Evolutionary conservation across 2,329 filamentous ascomycete species (phyloP).

Genomic region (Pseudocercospora fuligena): DNA sequence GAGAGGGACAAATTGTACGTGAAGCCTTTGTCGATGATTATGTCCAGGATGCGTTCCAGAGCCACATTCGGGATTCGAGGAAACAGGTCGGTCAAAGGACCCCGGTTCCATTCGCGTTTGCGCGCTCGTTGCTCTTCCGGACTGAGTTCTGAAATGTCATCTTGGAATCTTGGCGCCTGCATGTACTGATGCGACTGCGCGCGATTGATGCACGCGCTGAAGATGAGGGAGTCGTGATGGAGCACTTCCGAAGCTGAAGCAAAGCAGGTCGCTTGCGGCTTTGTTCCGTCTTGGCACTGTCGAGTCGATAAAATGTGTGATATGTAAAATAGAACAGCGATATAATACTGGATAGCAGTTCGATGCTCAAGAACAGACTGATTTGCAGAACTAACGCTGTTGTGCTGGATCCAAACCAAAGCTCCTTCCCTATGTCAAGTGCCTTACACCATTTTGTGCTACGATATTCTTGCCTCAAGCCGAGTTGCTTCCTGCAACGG

Average conservation of each 20-base stretch:
- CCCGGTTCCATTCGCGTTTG: conserved; percentile 39
- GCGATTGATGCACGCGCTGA: conserved; percentile 1
- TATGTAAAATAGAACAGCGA: not conserved
- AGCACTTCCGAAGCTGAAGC: not conserved
- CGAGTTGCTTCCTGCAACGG: too few relatives aligned
- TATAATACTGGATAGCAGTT: not conserved
- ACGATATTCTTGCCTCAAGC: not conserved
- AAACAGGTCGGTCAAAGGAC: conserved; percentile 37
- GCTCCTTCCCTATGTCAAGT: not conserved
- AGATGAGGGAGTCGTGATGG: not conserved
- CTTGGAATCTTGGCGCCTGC: not conserved
- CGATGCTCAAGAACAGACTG: too few relatives aligned
- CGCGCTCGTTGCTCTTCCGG: conserved; percentile 8
- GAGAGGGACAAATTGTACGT: conserved; percentile 38
- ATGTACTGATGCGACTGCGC: conserved; percentile 5
- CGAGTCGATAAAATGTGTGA: not conserved
- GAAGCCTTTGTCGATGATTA: conserved; percentile 37
- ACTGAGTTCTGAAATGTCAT: conserved; percentile 6
- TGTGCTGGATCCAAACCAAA: not conserved
- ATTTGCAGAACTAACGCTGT: not conserved
- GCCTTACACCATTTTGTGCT: not conserved
- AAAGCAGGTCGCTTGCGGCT: not conserved
- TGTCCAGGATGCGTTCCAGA: conserved; percentile 36
- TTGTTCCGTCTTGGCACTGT: conserved; percentile 5
- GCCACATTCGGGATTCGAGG: conserved; percentile 34